Percentiles rank a stretch among this genome's conserved stretches.
Conservation (phyloP, 2,329 filamentous ascomycete genomes). For the Camillea tinctor region DNA sequence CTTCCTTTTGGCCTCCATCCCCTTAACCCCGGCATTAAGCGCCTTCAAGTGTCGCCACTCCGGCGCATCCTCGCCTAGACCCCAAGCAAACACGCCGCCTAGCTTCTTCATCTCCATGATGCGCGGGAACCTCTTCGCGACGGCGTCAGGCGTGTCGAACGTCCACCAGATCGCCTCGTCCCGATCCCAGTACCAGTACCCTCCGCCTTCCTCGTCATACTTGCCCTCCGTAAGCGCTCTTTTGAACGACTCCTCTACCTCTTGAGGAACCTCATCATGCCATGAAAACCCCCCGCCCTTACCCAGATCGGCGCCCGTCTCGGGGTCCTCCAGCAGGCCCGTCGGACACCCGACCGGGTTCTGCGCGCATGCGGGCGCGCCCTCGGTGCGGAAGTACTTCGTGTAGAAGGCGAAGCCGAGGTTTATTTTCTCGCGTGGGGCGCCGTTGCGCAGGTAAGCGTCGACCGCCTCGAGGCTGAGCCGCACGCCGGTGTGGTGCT, state of each 20-base stretch:
- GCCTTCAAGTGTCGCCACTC: conserved; percentile 28
- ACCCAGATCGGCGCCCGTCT: conserved; percentile 58
- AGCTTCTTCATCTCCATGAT: conserved; percentile 27
- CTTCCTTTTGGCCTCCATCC: conserved; percentile 16
- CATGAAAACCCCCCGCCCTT: conserved; percentile 35
- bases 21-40: conserved; percentile 22
- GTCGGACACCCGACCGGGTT: conserved; percentile 59
- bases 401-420: conserved; percentile 68
- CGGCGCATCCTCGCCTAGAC: conserved; percentile 33
- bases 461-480: conserved; percentile 55
- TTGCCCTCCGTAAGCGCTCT: conserved; percentile 22
- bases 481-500: conserved; percentile 61
- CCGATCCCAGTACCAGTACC: conserved; percentile 32
- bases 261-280: conserved; percentile 27
- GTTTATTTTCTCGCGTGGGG: conserved; percentile 55
- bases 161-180: conserved; percentile 34
- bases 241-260: conserved; percentile 27
- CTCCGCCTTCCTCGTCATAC: conserved; percentile 30
- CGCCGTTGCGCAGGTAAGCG: conserved; percentile 58
- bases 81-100: conserved; percentile 36
- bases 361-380: conserved; percentile 41
- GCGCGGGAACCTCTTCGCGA: conserved; percentile 29
- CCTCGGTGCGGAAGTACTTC: conserved; percentile 62
- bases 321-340: conserved; percentile 56
- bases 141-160: conserved; percentile 29